Evolutionary conservation across 129 eudicot species (phyloP).

Genomic region (Solidago caesia): DNA sequence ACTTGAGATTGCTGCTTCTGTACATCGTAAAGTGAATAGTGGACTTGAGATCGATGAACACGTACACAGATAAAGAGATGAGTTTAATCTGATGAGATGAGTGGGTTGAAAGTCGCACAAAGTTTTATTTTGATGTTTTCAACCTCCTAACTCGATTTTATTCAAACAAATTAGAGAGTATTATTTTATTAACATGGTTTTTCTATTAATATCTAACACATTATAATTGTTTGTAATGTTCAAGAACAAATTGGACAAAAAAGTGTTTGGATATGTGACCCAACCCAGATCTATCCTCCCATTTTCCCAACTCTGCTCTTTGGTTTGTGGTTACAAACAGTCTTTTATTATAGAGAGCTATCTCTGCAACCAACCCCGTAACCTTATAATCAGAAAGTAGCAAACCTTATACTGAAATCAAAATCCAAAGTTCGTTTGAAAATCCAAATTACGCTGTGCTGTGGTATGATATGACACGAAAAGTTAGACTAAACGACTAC

Average conservation of each 20-base stretch:
- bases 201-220: no score
- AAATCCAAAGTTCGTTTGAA: conserved; percentile 8
- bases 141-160: no score
- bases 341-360: neutral
- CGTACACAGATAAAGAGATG: neutral
- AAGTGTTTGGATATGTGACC: no score
- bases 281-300: no score
- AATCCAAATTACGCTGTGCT: neutral
- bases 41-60: conserved; percentile 31
- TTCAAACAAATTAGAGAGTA: no score
- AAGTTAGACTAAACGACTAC: conserved; percentile 7
- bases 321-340: neutral
- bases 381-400: neutral
- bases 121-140: no score
- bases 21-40: conserved; percentile 22
- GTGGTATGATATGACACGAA: conserved; percentile 16
- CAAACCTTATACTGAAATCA: neutral
- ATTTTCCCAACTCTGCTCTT: neutral
- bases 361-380: neutral
- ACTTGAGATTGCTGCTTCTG: conserved; percentile 32
- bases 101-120: no score
- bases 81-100: no score
- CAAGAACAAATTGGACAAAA: no score
- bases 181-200: no score
- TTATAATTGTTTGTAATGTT: no score